phyloP scores from a whole-genome alignment of 768 basidiomycete species.

The Leucosporidium scottii region DNA sequence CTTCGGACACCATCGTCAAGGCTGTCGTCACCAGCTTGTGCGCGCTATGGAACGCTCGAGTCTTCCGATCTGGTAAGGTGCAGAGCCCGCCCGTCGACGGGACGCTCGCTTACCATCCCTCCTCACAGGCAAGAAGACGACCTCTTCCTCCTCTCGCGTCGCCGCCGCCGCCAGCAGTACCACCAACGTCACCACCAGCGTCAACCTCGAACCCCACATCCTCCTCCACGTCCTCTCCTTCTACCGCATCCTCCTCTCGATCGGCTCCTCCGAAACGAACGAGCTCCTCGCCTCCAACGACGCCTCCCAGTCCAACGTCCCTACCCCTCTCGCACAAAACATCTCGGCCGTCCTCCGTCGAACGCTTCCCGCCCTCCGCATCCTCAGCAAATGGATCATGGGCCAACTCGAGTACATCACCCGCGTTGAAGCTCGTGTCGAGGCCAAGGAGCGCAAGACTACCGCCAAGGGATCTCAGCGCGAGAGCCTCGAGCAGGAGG shows the following conservation, averaged over 20 bases:
- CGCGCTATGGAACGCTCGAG: constrained; percentile 75
- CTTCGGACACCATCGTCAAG: constrained; percentile 68
- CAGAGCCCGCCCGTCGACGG: too few relatives aligned
- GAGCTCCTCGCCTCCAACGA: constrained; percentile 21
- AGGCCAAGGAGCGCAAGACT: constrained; percentile 10
- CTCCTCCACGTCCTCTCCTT: constrained; percentile 62
- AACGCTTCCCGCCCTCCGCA: constrained; percentile 74
- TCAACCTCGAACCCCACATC: constrained; percentile 56
- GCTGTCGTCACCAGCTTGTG: constrained; percentile 67
- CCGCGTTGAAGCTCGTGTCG: constrained; percentile 38
- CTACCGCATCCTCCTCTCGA: constrained; percentile 57
- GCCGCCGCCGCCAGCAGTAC: not conserved
- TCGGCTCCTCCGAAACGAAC: constrained; percentile 57
- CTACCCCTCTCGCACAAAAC: constrained; percentile 60
- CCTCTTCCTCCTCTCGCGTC: not conserved
- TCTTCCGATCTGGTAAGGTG: constrained; percentile 49
- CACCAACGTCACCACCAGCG: not conserved
- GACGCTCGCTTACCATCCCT: not conserved
- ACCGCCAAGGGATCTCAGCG: too few relatives aligned
- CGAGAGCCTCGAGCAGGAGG: constrained; percentile 1
- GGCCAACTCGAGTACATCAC: constrained; percentile 64
- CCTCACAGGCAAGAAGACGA: not conserved
- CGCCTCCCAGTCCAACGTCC: not conserved
- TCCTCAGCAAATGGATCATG: constrained; percentile 81
- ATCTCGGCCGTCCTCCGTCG: constrained; percentile 83